Evolutionary conservation across 2,329 filamentous ascomycete species (phyloP), one percentile per base, ranked within the genome.

Genomic region (Hymenoscyphus fraxineus): DNA sequence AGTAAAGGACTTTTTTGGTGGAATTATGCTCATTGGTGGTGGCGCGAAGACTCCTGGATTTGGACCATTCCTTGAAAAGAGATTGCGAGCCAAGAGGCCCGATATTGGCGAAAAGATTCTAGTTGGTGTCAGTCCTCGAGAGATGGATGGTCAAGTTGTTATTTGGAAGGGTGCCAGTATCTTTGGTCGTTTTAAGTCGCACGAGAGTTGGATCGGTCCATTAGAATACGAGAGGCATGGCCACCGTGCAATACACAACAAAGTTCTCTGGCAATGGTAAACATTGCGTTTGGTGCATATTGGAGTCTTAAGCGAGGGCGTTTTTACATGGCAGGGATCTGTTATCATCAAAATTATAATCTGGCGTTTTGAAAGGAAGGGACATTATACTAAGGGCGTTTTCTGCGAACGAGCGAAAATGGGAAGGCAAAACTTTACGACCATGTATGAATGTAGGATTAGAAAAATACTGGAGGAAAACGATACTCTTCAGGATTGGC

Each of bases 111-210:
- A 88, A 39, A 80, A 82, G 65, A 86, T 88, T 67, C 77, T 88
- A 31, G 86, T 88, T 61, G 87, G 85, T 66, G 81, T 83, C 66
- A 95, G 83, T 83, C 95, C 95, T 0, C 83, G 94, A 72, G 95
- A 99, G 72, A 89, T 99, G 80, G 95, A 99, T 78, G 92, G 95
- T 66, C 93, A 97, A 78, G 93, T 98, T n/a, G 90, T 98, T 61
- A 88, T 89, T 9, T 99, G 95, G 95, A 99, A 99, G 83, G 95
- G 95, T 3, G 95, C 92, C 0, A 97, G 93, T 75, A 93, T 99
- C 16, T 99, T 97, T 81, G 93, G 92, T 2, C 80, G 98, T 71
- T 85, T 88, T 66, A 81, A 80, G 57, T 93, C 92, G 16, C 98
- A 98, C 78, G 95, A 99, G 77, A 95, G 90, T 73, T 99, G 95